A percentile compares a stretch with the other conserved stretches of the same genome.
These are phyloP conservation scores for Myxozyma vanderwaltii DNA, from an alignment of 805 yeast genomes.

Conservation along the genomic window DNA sequence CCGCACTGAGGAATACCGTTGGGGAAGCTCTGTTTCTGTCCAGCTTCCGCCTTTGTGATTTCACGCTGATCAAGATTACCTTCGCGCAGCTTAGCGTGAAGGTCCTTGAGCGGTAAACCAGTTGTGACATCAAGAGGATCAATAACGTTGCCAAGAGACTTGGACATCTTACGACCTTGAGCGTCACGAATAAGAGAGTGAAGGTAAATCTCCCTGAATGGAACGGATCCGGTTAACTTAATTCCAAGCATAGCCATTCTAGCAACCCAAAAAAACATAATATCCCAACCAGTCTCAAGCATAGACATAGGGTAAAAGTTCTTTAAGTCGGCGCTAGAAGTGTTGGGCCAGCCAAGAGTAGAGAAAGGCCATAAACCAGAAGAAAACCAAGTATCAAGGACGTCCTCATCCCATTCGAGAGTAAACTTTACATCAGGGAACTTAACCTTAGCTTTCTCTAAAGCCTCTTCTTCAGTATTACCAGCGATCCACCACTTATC, in stretches of 20 bases:
- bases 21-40: constrained; percentile 89
- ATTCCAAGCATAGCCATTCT: constrained; percentile 93
- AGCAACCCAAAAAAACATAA: constrained; percentile 97
- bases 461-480: constrained; percentile 78
- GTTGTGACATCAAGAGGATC: constrained; percentile 93
- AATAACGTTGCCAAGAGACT: constrained; percentile 93
- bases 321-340: constrained; percentile 65
- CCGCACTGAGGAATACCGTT: constrained; percentile 99
- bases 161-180: constrained; percentile 98
- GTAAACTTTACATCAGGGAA: constrained; percentile 72
- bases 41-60: constrained; percentile 79
- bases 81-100: constrained; percentile 71
- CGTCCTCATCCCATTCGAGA: constrained; percentile 95
- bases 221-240: constrained; percentile 86
- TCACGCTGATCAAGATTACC: constrained; percentile 93
- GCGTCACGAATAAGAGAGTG: constrained; percentile 98
- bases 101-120: constrained; percentile 78
- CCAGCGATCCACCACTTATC: constrained; percentile 91
- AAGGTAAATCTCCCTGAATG: constrained; percentile 96
- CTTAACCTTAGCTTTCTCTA: constrained; percentile 70
- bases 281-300: constrained; percentile 99
- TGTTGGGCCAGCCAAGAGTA: constrained; percentile 92
- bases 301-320: constrained; percentile 86
- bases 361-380: constrained; percentile 98
- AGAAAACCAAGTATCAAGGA: constrained; percentile 97